phyloP scores from a whole-genome alignment of 352 stramenopile genomes.

The Phytopythium boreale region DNA sequence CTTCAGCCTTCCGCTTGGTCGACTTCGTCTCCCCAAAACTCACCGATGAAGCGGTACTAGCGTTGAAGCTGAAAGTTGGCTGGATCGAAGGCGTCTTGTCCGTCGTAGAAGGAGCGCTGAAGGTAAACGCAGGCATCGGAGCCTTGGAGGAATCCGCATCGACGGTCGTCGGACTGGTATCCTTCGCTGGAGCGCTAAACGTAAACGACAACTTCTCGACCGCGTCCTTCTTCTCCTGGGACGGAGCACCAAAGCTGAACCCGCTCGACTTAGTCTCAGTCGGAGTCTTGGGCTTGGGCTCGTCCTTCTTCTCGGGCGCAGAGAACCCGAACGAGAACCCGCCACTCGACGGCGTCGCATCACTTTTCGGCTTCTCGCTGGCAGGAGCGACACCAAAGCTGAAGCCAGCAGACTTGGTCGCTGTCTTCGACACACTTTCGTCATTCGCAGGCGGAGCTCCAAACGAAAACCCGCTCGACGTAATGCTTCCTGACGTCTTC shows the following conservation, averaged over 20 bases:
- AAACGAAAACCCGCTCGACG: conserved; percentile 29
- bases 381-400: conserved; percentile 4
- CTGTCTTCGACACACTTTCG: background rate
- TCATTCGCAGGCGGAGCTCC: conserved; percentile 9
- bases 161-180: background rate
- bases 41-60: conserved; percentile 6
- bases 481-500: conserved; percentile 18
- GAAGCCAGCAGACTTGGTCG: background rate
- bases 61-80: conserved; percentile 4
- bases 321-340: conserved; percentile 15
- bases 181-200: conserved; percentile 33
- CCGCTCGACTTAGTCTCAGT: conserved; percentile 17
- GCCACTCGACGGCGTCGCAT: background rate
- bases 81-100: background rate
- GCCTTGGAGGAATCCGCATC: background rate
- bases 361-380: conserved; percentile 3
- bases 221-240: conserved; percentile 15
- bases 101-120: conserved; percentile 26
- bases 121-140: conserved; percentile 29
- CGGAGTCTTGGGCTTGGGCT: background rate
- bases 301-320: conserved; percentile 8
- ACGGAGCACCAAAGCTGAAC: conserved; percentile 30
- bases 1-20: conserved; percentile 7
- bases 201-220: conserved; percentile 34
- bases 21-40: conserved; percentile 20